Evolutionary conservation across 2,329 filamentous ascomycete species (phyloP), one percentile per base, ranked within the genome.

Genomic region (Verticillium longisporum): DNA sequence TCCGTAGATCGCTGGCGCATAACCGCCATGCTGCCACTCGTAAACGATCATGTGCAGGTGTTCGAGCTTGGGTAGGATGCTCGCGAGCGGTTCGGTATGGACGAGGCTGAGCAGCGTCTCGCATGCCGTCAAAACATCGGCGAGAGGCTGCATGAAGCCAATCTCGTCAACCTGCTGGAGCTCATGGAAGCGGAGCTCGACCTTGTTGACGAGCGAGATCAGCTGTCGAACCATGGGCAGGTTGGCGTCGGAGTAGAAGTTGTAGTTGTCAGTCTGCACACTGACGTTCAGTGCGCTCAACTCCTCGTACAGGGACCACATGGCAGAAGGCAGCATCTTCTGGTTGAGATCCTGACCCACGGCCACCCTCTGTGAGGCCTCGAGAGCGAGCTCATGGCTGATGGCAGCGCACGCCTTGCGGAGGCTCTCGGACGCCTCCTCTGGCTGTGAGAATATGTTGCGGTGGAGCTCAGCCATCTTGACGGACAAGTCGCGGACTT

Each of bases 221-320:
- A 97, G 80, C 63, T 87, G 89, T 63, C 89, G 87, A 10, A 87
- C 87, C 75, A 98, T 91, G 1, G 78, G 73, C 13, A 94, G 77
- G 68, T 98, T 96, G 2, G 88, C 73, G 68, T 96, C 88, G 0
- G 84, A 88, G 73, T 99, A 99, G 73, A 99, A 97, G 74, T 97
- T 97, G 78, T 94, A 96, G 31, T 78, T 74, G 0, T 74, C 67
- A 2, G 76, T 69, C 4, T 75, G 74, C 6, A 74, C 66, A 1
- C 65, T 67, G 2, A 71, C 70, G 26, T 71, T 72, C 58, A 81
- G 70, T 3, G 69, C 69, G 45, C 78, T 76, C 34, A 86, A 73
- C 66, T 86, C 84, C 63, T 89, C 83, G 61, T 88, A 80, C 1
- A 96, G 73, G 1, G 84, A 76, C 18, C 94, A 75, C 31, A 93